Percentiles rank a stretch among this genome's conserved stretches.
phyloP scores from a whole-genome alignment of 108 stramenopile genomes.

The Chaetoceros tenuissimus region DNA sequence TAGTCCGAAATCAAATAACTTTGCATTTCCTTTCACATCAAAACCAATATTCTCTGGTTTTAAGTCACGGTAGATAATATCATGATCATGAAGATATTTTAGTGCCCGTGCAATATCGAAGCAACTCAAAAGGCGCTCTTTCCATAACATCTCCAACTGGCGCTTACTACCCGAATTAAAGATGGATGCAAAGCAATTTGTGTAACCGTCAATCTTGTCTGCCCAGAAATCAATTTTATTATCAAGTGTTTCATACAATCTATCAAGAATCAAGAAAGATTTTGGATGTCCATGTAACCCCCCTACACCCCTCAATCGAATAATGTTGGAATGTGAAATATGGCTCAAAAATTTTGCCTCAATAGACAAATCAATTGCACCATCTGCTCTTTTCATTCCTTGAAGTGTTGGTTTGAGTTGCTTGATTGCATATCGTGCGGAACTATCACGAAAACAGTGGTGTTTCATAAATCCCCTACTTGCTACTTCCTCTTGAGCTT shows the following conservation, averaged over 20 bases:
- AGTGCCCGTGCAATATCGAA: conserved; percentile 51
- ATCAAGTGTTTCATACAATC: conserved; percentile 63
- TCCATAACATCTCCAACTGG: not conserved
- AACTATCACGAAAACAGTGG: conserved; percentile 42
- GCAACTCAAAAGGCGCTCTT: conserved; percentile 15
- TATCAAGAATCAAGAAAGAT: conserved; percentile 56
- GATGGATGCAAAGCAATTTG: conserved; percentile 19
- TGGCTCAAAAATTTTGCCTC: conserved; percentile 54
- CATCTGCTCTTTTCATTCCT: conserved; percentile 37
- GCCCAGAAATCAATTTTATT: conserved; percentile 46
- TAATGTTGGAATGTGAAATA: conserved; percentile 50
- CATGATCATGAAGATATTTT: conserved; percentile 38
- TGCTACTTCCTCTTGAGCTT: conserved; percentile 32
- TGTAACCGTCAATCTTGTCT: conserved; percentile 5
- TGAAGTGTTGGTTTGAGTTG: conserved; percentile 32
- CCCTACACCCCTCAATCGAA: conserved; percentile 32
- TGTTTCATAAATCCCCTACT: conserved; percentile 46
- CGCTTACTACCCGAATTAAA: not conserved
- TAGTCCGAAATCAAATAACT: conserved; percentile 64
- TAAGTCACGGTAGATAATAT: conserved; percentile 26
- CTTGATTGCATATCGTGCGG: conserved; percentile 68
- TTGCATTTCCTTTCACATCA: conserved; percentile 47
- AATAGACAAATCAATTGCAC: conserved; percentile 60
- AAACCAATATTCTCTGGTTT: conserved; percentile 60
- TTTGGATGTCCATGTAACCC: conserved; percentile 20